A percentile compares a stretch with the other conserved stretches of the same genome.
phyloP scores from a whole-genome alignment of 768 basidiomycete genomes.

The Boletellus sp. region DNA sequence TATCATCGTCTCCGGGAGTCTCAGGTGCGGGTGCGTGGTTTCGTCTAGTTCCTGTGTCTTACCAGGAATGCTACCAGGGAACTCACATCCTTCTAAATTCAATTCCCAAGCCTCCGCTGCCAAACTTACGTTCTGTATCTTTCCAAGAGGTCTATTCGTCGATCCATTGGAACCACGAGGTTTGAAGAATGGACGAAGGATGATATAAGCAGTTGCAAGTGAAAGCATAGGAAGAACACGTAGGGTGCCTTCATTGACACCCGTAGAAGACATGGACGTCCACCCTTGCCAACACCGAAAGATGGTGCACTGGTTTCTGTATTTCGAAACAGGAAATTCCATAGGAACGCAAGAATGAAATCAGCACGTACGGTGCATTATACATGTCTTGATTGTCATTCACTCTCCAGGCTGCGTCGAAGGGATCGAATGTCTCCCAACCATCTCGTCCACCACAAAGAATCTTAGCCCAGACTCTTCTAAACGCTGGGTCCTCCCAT shows the following conservation, averaged over 20 bases:
- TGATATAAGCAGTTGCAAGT: conserved; percentile 54
- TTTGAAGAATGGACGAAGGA: conserved; percentile 67
- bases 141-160: not conserved
- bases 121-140: conserved; percentile 27
- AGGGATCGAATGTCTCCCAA: conserved; percentile 52
- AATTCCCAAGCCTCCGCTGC: conserved; percentile 52
- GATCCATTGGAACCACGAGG: conserved; percentile 19
- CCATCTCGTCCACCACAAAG: conserved; percentile 36
- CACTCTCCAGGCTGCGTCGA: conserved; percentile 44
- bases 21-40: conserved; percentile 60
- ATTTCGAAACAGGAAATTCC: not conserved
- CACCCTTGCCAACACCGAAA: conserved; percentile 60
- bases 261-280: conserved; percentile 51
- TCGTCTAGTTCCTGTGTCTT: conserved; percentile 55
- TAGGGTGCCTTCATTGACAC: conserved; percentile 59
- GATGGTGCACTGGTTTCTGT: conserved; percentile 50
- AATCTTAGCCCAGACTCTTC: conserved; percentile 41
- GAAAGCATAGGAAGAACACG: conserved; percentile 56
- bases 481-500: conserved; percentile 48
- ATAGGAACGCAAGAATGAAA: not conserved
- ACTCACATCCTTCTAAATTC: conserved; percentile 47
- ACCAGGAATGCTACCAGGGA: conserved; percentile 54
- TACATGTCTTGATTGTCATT: conserved; percentile 60
- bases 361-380: conserved; percentile 43
- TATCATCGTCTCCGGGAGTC: conserved; percentile 52